These are phyloP conservation scores for Passiflora organensis DNA, from an alignment of 345 rosid species.

Conservation along the genomic window DNA sequence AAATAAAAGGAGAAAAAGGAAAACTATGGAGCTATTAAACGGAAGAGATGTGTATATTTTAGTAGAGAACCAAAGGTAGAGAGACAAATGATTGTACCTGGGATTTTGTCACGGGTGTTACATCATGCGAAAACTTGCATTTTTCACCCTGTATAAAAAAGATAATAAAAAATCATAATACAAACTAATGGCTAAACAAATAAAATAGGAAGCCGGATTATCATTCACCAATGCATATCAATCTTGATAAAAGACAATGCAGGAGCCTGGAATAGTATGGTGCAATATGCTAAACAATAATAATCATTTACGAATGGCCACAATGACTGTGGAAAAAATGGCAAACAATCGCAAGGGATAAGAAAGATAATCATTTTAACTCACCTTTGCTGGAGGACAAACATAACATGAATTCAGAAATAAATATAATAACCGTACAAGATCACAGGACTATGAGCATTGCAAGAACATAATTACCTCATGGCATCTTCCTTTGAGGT, in stretches of 20 bases:
- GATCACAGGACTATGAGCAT: not conserved
- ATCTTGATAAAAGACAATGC: too few relatives aligned
- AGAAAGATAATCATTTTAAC: too few relatives aligned
- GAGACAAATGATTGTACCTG: constrained; percentile 33
- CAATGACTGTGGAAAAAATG: too few relatives aligned
- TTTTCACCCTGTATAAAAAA: constrained; percentile 54
- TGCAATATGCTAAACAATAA: too few relatives aligned
- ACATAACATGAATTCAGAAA: not conserved
- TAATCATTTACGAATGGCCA: too few relatives aligned
- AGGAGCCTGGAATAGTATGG: too few relatives aligned
- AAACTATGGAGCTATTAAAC: not conserved
- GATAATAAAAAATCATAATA: not conserved
- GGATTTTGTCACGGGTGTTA: constrained; percentile 72
- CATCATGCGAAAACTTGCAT: constrained; percentile 89
- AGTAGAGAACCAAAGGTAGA: not conserved
- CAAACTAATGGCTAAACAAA: not conserved
- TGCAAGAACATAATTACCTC: constrained; percentile 41
- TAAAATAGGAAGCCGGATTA: not conserved
- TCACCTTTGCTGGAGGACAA: not conserved
- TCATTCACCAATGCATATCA: not conserved
- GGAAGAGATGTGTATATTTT: constrained; percentile 1
- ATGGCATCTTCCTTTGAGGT: constrained; percentile 67
- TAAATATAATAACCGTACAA: constrained; percentile 1
- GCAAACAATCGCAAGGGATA: too few relatives aligned
- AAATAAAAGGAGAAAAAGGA: not conserved